phyloP scores from a whole-genome alignment of 352 stramenopile genomes.

The Pythium dissimile region DNA sequence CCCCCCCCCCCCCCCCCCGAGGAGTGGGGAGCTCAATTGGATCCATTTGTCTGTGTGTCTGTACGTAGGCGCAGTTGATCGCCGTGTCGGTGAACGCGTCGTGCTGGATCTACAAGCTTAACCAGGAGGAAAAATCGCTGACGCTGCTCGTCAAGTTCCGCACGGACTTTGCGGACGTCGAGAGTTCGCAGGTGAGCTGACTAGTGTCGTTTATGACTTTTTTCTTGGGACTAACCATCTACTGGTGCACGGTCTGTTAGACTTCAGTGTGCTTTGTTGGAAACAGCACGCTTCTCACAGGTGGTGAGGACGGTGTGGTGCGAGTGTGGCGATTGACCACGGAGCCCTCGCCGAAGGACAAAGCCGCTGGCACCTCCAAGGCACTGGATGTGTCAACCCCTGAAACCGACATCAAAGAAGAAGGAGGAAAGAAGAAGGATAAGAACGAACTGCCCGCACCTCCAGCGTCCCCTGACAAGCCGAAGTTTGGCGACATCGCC shows the following conservation, averaged over 20 bases:
- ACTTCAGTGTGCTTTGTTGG: constrained; percentile 73
- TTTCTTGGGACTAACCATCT: background rate
- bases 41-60: background rate
- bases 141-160: constrained; percentile 75
- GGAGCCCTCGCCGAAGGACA: constrained; percentile 48
- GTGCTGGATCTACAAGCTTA: constrained; percentile 77
- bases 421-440: constrained; percentile 15
- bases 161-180: constrained; percentile 70
- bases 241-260: too few species aligned
- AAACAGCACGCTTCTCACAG: constrained; percentile 73
- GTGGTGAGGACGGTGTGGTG: constrained; percentile 79
- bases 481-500: constrained; percentile 53
- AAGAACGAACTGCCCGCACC: constrained; percentile 22
- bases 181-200: constrained; percentile 54
- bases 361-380: constrained; percentile 33
- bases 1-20: too few species aligned
- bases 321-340: constrained; percentile 62
- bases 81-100: constrained; percentile 69
- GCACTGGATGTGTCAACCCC: constrained; percentile 25
- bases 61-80: constrained; percentile 44
- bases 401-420: background rate
- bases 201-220: background rate
- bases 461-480: constrained; percentile 22
- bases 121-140: constrained; percentile 52
- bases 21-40: too few species aligned